Conservation (phyloP, 2,329 filamentous ascomycete species). For the Xylaria sp. region DNA sequence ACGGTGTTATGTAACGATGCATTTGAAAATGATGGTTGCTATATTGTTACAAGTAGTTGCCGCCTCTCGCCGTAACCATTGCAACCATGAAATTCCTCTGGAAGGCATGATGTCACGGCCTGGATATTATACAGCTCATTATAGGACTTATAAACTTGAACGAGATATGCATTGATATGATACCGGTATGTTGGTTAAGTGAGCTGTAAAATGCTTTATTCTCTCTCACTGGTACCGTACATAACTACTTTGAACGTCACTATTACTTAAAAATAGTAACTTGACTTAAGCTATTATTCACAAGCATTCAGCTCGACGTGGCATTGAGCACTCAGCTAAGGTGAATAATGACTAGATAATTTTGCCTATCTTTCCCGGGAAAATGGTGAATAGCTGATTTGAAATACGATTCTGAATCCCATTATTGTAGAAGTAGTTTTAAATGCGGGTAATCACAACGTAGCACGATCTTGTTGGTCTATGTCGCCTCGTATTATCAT, state of each 20-base stretch:
- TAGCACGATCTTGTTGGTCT: neutral
- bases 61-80: neutral
- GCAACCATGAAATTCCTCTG: neutral
- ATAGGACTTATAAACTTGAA: neutral
- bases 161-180: neutral
- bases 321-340: neutral
- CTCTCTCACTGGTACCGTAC: neutral
- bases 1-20: no score
- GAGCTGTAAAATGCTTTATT: neutral
- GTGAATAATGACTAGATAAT: neutral
- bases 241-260: neutral
- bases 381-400: neutral
- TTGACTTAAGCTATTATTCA: neutral
- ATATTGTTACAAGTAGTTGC: neutral
- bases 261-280: neutral
- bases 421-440: neutral
- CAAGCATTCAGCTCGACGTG: neutral
- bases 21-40: neutral
- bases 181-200: neutral
- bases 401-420: neutral
- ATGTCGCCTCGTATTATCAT: neutral
- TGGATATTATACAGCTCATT: neutral
- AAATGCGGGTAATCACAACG: neutral
- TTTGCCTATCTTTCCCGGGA: neutral
- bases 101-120: neutral